phyloP scores from a whole-genome alignment of 176 grass and related monocot species.

The Poa pratensis region DNA sequence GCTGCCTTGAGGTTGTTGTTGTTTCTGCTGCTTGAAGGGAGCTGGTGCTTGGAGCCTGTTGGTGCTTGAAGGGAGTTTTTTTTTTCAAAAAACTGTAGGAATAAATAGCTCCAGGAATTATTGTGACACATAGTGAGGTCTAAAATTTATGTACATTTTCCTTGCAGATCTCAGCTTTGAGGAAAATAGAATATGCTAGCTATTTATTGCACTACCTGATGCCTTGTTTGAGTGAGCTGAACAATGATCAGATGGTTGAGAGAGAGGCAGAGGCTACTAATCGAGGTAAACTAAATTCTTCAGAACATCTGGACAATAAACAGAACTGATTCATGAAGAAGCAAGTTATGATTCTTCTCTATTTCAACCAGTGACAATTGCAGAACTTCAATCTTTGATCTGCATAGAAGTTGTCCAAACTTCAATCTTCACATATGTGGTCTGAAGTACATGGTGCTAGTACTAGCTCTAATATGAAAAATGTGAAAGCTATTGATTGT shows the following conservation, averaged over 20 bases:
- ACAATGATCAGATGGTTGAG: conserved; percentile 63
- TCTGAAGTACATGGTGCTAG: conserved; percentile 44
- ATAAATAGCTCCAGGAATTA: no score
- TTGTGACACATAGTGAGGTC: no score
- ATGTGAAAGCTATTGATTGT: conserved; percentile 55
- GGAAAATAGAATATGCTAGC: conserved; percentile 42
- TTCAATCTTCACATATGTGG: conserved; percentile 64
- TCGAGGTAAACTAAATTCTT: conserved; percentile 49
- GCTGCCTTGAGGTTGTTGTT: no score
- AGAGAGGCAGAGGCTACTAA: conserved; percentile 56
- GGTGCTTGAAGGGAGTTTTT: no score
- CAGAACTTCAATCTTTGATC: conserved; percentile 72
- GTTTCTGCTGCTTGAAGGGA: no score
- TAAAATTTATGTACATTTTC: no score
- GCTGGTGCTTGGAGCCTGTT: no score
- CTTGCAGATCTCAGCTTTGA: no score
- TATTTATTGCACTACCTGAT: conserved; percentile 67
- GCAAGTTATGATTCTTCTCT: conserved; percentile 23
- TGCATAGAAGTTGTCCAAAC: conserved; percentile 67
- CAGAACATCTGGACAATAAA: conserved; percentile 34
- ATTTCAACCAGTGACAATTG: conserved; percentile 64
- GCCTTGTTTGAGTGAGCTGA: conserved; percentile 57
- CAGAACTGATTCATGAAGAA: conserved; percentile 48
- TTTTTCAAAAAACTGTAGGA: no score
- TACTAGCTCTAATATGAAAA: conserved; percentile 31